Conservation (phyloP, 108 stramenopile genomes). For the Cyclostephanos tholiformis region DNA sequence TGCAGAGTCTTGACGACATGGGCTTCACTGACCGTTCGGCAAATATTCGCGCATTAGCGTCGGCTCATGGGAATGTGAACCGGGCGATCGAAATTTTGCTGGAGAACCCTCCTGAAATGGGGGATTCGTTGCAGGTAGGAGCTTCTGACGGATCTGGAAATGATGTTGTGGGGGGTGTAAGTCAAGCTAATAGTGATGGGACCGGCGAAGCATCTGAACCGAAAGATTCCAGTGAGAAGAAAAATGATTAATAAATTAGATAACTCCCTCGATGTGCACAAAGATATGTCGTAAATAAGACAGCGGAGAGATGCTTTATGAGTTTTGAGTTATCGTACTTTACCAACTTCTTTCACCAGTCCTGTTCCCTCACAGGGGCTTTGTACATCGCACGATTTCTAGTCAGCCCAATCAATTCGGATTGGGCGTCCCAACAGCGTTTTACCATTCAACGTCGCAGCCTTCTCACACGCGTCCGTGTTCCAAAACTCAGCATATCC, state of each 20-base stretch:
- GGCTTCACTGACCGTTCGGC: slow-evolving; percentile 88
- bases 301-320: neutral
- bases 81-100: slow-evolving; percentile 84
- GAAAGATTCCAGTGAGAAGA: slow-evolving; percentile 65
- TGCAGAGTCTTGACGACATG: slow-evolving; percentile 80
- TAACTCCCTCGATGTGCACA: neutral
- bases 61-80: slow-evolving; percentile 84
- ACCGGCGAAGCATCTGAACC: slow-evolving; percentile 27
- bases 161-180: slow-evolving; percentile 20
- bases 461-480: slow-evolving; percentile 88
- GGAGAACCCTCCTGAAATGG: slow-evolving; percentile 46
- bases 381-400: slow-evolving; percentile 11
- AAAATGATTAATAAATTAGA: slow-evolving; percentile 58
- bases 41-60: slow-evolving; percentile 68
- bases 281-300: slow-evolving; percentile 9
- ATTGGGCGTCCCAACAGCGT: slow-evolving; percentile 86
- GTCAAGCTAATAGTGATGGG: slow-evolving; percentile 2
- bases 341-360: neutral
- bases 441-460: slow-evolving; percentile 88
- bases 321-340: neutral
- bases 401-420: slow-evolving; percentile 92
- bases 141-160: slow-evolving; percentile 16
- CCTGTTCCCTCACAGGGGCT: neutral
- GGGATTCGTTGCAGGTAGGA: slow-evolving; percentile 8
- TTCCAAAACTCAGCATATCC: slow-evolving; percentile 93